Conservation (phyloP, 345 rosid genomes). For the Lumnitzera littorea region DNA sequence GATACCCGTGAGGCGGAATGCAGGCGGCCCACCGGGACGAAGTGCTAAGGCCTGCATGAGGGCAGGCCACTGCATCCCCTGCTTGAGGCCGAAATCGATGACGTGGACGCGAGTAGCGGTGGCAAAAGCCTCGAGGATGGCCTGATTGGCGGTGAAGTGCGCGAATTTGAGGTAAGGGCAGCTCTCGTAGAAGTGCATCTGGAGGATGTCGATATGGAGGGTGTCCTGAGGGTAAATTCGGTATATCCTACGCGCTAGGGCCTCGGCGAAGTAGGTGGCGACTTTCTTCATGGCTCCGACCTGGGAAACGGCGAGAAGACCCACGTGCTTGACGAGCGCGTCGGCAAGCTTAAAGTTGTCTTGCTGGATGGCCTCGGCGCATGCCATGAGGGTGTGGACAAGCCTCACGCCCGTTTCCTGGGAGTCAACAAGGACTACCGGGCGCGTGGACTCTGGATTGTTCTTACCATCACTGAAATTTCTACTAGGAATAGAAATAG, state of each 20-base stretch:
- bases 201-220: slow-evolving; percentile 40
- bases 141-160: slow-evolving; percentile 92
- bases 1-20: slow-evolving; percentile 78
- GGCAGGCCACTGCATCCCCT: slow-evolving; percentile 97
- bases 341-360: slow-evolving; percentile 57
- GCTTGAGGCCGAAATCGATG: slow-evolving; percentile 61
- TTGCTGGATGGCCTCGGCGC: slow-evolving; percentile 78
- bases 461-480: too few relatives aligned
- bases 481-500: slow-evolving; percentile 4
- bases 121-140: slow-evolving; percentile 70
- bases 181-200: slow-evolving; percentile 82
- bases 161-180: slow-evolving; percentile 94
- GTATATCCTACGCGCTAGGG: slow-evolving; percentile 72
- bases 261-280: slow-evolving; percentile 87
- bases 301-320: slow-evolving; percentile 63
- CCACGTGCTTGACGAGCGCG: slow-evolving; percentile 71
- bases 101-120: slow-evolving; percentile 60
- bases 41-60: slow-evolving; percentile 89
- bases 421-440: slow-evolving; percentile 69
- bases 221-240: slow-evolving; percentile 43
- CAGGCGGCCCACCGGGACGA: slow-evolving; percentile 74
- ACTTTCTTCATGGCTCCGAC: slow-evolving; percentile 87
- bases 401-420: slow-evolving; percentile 84
- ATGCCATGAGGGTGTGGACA: slow-evolving; percentile 77
- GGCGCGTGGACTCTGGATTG: slow-evolving; percentile 35